Percentiles rank a stretch among this genome's conserved stretches.
phyloP scores from a whole-genome alignment of 1,284 basidiomycete genomes.

The Clitocybe nebularis region DNA sequence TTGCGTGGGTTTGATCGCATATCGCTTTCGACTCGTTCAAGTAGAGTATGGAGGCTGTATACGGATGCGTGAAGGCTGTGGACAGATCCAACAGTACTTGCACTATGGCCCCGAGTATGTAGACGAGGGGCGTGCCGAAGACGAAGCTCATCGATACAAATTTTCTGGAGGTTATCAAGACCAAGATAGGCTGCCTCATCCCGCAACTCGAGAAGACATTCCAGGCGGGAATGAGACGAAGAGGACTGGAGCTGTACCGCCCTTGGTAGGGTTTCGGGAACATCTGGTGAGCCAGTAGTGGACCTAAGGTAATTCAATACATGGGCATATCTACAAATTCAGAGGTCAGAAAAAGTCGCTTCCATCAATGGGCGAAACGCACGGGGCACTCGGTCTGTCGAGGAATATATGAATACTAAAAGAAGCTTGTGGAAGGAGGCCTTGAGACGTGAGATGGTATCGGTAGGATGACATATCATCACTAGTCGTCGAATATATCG shows the following conservation, averaged over 20 bases:
- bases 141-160: slow-evolving; percentile 66
- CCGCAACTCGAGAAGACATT: slow-evolving; percentile 64
- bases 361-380: slow-evolving; percentile 30
- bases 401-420: slow-evolving; percentile 67
- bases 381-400: slow-evolving; percentile 77
- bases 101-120: slow-evolving; percentile 32
- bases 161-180: slow-evolving; percentile 52
- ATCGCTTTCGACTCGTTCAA: slow-evolving; percentile 37
- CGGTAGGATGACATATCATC: slow-evolving; percentile 47
- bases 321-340: slow-evolving; percentile 54
- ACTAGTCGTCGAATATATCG: slow-evolving; percentile 46
- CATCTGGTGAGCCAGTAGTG: slow-evolving; percentile 37
- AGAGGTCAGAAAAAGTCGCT: slow-evolving; percentile 9
- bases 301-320: slow-evolving; percentile 68
- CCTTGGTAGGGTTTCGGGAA: slow-evolving; percentile 55
- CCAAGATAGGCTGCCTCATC: slow-evolving; percentile 72
- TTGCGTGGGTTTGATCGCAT: slow-evolving; percentile 17
- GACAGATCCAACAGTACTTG: slow-evolving; percentile 29
- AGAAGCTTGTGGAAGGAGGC: slow-evolving; percentile 43
- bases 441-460: slow-evolving; percentile 57
- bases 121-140: slow-evolving; percentile 35
- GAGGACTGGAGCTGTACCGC: slow-evolving; percentile 50
- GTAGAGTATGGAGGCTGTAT: slow-evolving; percentile 42
- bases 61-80: slow-evolving; percentile 45
- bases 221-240: slow-evolving; percentile 46